These are phyloP conservation scores for Gossypium anomalum DNA, from an alignment of 345 rosid genomes.

Conservation along the genomic window DNA sequence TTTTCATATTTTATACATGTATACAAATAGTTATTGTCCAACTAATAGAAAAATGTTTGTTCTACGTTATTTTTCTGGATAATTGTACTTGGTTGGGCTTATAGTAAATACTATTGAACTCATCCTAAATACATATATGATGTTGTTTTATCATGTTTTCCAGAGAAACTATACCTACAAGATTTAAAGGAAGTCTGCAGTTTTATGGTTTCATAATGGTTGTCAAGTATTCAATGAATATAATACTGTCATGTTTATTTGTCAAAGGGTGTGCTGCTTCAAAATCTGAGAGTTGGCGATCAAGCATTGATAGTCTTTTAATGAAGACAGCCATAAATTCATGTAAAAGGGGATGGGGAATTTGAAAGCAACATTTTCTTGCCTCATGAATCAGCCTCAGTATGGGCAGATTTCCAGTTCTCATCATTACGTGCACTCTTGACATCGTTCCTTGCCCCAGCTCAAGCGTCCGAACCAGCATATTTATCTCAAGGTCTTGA, in stretches of 20 bases:
- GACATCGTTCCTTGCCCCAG: slow-evolving; percentile 73
- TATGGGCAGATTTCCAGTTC: slow-evolving; percentile 56
- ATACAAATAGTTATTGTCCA: background rate
- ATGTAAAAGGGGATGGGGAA: slow-evolving; percentile 51
- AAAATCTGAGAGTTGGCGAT: slow-evolving; percentile 64
- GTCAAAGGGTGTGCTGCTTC: slow-evolving; percentile 66
- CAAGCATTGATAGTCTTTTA: slow-evolving; percentile 54
- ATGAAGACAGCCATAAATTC: slow-evolving; percentile 50
- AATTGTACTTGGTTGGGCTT: background rate
- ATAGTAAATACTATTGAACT: background rate
- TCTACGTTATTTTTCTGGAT: background rate
- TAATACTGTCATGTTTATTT: slow-evolving; percentile 7
- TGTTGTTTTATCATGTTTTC: background rate
- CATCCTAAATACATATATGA: background rate
- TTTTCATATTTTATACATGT: background rate
- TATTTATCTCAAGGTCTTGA: slow-evolving; percentile 61
- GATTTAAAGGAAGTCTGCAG: background rate
- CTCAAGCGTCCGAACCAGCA: slow-evolving; percentile 49
- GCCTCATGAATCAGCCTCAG: slow-evolving; percentile 28
- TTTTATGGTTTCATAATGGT: background rate
- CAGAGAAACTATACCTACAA: background rate
- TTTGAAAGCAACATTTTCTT: slow-evolving; percentile 32
- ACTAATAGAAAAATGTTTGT: background rate
- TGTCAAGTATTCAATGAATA: background rate
- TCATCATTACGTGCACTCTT: slow-evolving; percentile 67